phyloP scores from a whole-genome alignment of 2,329 filamentous ascomycete genomes.

The Cucurbitaria berberidis region DNA sequence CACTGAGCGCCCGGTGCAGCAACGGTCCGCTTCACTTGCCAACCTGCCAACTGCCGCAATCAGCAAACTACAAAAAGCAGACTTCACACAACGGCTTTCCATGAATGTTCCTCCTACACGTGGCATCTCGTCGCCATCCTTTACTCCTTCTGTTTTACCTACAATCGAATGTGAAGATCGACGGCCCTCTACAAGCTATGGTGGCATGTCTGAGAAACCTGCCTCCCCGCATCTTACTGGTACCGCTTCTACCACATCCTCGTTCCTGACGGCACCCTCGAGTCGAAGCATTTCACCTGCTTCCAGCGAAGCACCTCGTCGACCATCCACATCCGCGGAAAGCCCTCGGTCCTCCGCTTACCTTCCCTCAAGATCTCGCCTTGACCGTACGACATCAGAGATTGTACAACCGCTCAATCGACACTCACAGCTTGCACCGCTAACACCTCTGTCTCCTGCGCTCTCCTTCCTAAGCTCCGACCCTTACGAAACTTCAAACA shows the following conservation, averaged over 20 bases:
- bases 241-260: slow-evolving; percentile 30
- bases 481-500: slow-evolving; percentile 43
- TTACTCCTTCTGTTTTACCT: slow-evolving; percentile 33
- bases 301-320: slow-evolving; percentile 22
- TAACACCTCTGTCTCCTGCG: slow-evolving; percentile 39
- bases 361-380: slow-evolving; percentile 24
- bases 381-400: slow-evolving; percentile 20
- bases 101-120: slow-evolving; percentile 26
- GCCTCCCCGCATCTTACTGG: slow-evolving; percentile 27
- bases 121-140: slow-evolving; percentile 12
- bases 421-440: slow-evolving; percentile 29
- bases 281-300: slow-evolving; percentile 35
- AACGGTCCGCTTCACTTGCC: slow-evolving; percentile 44
- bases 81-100: slow-evolving; percentile 35
- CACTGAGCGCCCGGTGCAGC: slow-evolving; percentile 26
- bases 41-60: slow-evolving; percentile 38
- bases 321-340: slow-evolving; percentile 28
- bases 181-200: slow-evolving; percentile 39
- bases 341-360: slow-evolving; percentile 36
- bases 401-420: slow-evolving; percentile 28
- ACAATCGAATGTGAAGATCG: slow-evolving; percentile 28
- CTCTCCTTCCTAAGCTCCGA: slow-evolving; percentile 49
- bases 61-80: slow-evolving; percentile 36
- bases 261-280: slow-evolving; percentile 30
- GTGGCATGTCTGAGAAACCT: slow-evolving; percentile 25